Conservation (phyloP, 345 rosid genomes). For the Eucalyptus rudis region DNA sequence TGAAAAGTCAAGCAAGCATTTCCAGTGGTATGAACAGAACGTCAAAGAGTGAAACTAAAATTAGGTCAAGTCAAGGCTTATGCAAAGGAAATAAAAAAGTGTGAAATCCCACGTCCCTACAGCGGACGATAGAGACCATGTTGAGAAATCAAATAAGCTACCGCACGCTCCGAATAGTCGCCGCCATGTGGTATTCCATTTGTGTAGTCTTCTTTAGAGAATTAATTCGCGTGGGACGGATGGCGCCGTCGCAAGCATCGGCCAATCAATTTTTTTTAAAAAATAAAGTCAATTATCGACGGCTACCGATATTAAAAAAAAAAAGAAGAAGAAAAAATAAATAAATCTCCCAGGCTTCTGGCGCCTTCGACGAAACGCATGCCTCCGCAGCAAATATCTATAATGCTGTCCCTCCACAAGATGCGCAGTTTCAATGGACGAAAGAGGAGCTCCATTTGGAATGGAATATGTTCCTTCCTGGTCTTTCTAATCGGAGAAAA, state of each 20-base stretch:
- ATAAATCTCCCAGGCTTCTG: background rate
- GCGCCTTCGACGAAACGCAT: background rate
- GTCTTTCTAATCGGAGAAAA: background rate
- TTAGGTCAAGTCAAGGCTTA: background rate
- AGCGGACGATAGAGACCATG: background rate
- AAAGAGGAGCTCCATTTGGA: background rate
- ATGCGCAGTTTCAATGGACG: background rate
- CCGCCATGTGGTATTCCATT: background rate
- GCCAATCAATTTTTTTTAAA: background rate
- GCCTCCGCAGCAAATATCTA: background rate
- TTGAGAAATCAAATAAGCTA: background rate
- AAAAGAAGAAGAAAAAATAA: too few relatives aligned
- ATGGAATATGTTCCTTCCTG: background rate
- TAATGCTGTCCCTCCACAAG: background rate
- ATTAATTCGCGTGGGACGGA: background rate
- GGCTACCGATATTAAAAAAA: background rate
- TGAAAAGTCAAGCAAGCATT: background rate
- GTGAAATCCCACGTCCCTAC: background rate
- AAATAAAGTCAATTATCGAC: background rate
- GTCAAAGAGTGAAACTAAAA: background rate
- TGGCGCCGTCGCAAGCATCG: background rate
- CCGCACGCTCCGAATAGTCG: background rate
- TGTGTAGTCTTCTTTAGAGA: background rate
- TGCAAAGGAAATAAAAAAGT: background rate
- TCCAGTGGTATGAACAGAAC: background rate